Base-by-base conservation (phyloP, 2,329 filamentous ascomycete species). In the Ophiostoma perfectum region DNA sequence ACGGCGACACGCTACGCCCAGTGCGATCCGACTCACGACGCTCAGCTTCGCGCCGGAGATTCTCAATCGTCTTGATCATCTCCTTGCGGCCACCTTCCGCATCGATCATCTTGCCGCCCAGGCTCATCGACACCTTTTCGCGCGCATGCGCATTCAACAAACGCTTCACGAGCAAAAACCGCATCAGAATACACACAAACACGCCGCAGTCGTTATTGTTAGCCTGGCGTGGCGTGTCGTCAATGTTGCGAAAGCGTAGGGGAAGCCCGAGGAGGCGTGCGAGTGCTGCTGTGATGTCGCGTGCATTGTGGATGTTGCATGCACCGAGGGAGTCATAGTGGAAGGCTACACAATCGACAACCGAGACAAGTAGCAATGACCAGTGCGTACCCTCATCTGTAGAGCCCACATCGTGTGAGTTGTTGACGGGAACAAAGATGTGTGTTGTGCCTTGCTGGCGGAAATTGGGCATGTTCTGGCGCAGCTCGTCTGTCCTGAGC, bases 201-300 rank as follows among this genome's bases (percentile, higher is more conserved):
- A 99, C 92, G 18, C 95, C 95, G 74, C 95, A 99, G 78, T 99
- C 95, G 75, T 87, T 94, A 39, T 90, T 88, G 73, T 98, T 98
- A 73, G 93, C 90, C 78, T 99, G 95, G 74, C 96, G 90, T 0
- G 95, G 95, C 9, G 88, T 90, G 75, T 98, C 94, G 0, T 89
- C 83, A 67, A 99, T 83, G 77, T 94, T 88, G 75, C 93, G 86
- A 76, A 96, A 97, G 27, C 88, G 83, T 18, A 96, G 79, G 5
- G 82, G 82, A 69, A 86, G 85, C 45, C 84, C 82, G 0, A 98
- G 83, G 42, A 98, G 80, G 44, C 81, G 80, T 39, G 85, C 83
- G 60, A 99, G 82, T 74, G 92, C 91, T 64, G 84, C 80, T 0
- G 90, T 87, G 6, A 90, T 90, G 1, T 85, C 80, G 66, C 85